Conservation (phyloP, 495 filamentous ascomycete genomes). For the Cetradonia linearis region DNA sequence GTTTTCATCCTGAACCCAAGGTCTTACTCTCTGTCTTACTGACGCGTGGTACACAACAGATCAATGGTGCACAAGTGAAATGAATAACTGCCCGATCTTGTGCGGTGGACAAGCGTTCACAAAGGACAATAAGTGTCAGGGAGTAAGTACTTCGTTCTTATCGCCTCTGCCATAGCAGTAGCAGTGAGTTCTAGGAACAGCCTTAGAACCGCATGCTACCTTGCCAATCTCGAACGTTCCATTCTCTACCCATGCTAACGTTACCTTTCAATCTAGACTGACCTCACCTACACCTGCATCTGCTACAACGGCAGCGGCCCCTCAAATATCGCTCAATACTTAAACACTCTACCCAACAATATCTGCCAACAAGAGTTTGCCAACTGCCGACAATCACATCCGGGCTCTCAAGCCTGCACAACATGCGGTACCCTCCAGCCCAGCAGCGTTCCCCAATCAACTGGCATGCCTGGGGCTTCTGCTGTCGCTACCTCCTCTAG, state of each 20-base stretch:
- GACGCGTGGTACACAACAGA: conserved; percentile 24
- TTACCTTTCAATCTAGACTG: conserved; percentile 30
- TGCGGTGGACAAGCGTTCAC: conserved; percentile 32
- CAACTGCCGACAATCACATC: conserved; percentile 41
- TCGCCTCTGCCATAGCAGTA: not conserved
- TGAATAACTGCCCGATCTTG: conserved; percentile 38
- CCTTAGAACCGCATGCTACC: not conserved
- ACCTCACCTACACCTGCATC: conserved; percentile 43
- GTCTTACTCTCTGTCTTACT: not conserved
- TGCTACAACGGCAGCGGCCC: conserved; percentile 44
- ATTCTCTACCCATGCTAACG: conserved; percentile 3
- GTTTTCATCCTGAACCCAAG: not conserved
- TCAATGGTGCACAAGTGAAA: conserved; percentile 38
- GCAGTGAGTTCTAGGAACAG: not conserved
- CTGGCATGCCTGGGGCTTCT: conserved; percentile 26
- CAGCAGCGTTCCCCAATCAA: conserved; percentile 25
- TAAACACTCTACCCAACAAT: conserved; percentile 46
- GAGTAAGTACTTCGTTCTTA: conserved; percentile 30
- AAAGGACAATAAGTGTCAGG: conserved; percentile 35
- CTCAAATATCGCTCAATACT: conserved; percentile 40
- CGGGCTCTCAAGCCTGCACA: conserved; percentile 38
- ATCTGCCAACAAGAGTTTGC: conserved; percentile 42
- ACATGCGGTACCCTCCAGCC: conserved; percentile 43
- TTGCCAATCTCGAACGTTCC: conserved; percentile 10
- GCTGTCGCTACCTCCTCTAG: conserved; percentile 26